phyloP scores from a whole-genome alignment of 257 asterid genomes.

The Leonotis leonurus region DNA sequence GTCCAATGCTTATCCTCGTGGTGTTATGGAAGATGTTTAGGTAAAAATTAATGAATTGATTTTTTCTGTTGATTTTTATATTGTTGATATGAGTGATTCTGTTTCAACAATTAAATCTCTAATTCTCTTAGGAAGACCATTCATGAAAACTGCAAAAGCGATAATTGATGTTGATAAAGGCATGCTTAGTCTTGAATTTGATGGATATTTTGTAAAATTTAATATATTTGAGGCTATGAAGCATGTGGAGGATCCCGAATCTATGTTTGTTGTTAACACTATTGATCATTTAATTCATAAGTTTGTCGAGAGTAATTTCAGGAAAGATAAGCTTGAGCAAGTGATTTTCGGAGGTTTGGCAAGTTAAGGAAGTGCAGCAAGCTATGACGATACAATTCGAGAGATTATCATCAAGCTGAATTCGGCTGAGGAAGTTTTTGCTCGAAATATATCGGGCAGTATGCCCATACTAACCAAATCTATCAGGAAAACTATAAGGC shows the following conservation, averaged over 20 bases:
- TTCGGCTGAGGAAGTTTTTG: background rate
- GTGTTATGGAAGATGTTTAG: background rate
- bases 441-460: background rate
- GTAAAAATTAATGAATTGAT: background rate
- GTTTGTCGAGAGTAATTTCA: background rate
- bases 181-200: no score
- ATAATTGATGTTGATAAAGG: background rate
- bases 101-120: background rate
- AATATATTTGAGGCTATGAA: no score
- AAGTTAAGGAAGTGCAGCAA: no score
- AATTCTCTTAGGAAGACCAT: background rate
- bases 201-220: no score
- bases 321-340: background rate
- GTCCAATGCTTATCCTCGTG: background rate
- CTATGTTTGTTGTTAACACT: background rate
- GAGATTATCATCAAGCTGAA: background rate
- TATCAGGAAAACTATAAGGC: background rate
- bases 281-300: background rate
- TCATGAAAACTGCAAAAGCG: background rate
- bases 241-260: background rate
- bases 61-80: background rate
- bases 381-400: background rate
- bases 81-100: background rate
- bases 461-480: background rate
- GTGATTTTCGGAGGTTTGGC: background rate